Evolutionary conservation across 2,329 filamentous ascomycete genomes (phyloP), one percentile per base, ranked within the genome.

Genomic region (Alternaria novae-zelandiae): DNA sequence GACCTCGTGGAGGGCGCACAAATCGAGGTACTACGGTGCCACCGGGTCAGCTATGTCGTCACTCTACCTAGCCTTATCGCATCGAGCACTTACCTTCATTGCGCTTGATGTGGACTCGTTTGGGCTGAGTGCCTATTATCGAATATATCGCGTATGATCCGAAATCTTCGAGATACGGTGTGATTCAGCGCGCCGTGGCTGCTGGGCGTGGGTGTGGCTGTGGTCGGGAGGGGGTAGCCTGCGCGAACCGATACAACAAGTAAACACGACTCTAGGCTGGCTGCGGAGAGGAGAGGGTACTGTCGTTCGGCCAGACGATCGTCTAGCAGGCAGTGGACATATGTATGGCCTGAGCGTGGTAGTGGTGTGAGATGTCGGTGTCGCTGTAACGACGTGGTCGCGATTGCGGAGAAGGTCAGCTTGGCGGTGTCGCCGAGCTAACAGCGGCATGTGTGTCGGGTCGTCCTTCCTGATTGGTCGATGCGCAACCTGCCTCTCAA

Each of bases 1-100:
- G 70, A 98, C 92, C 80, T 91, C 89, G 81, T 98, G 94, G 78
- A 98, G 94, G 71, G 96, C 92, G 81, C 90, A 90, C 67, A 97
- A 88, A 65, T 95, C 94, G 74, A 99, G 86, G 82, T 96, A 99
- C 95, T 99, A 79, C 53, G 50, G 57, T 46, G 54, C 57, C 51
- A 53, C 68, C 56, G 44, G 56, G 64, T 78, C 56, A 78, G 72
- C 69, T 77, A 79, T 77, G 64, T 71, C 69, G 71, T 70, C 61
- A 57, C 54, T 54, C 66, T 55, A 53, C 53, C 66, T 55, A 53
- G 66, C 68, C 64, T 68, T 65, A 64, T 66, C 66, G 65, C 64
- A 54, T 59, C 51, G 26, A 30, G 45, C 51, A 72, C 78, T 25
- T 66, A 81, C 79, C 76, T 81, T 81, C 79, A 81, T 81, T 26